Percentiles rank a stretch among this genome's conserved stretches.
phyloP scores from a whole-genome alignment of 495 filamentous ascomycete genomes.

The Hypoxylon subgilvum region DNA sequence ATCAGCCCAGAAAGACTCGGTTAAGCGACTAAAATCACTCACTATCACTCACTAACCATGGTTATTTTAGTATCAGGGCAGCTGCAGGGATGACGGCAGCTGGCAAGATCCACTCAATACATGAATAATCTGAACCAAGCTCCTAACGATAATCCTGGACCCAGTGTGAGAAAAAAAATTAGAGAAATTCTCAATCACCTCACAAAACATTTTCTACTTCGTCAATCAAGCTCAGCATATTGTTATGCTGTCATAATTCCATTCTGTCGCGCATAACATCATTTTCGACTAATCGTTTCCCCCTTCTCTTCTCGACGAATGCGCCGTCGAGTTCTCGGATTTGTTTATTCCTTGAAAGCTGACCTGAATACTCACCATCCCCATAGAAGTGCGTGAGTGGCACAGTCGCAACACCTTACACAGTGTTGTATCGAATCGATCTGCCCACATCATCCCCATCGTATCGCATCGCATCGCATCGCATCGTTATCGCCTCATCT shows the following conservation, averaged over 20 bases:
- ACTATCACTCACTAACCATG: conserved; percentile 1
- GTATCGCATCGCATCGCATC: conserved; percentile 13
- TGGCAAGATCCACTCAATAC: no score
- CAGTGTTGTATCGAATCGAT: conserved; percentile 9
- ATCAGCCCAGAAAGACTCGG: no score
- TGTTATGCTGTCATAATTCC: conserved; percentile 12
- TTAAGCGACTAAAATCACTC: not conserved
- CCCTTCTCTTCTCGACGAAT: not conserved
- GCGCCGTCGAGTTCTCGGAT: conserved; percentile 1
- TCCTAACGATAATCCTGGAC: conserved; percentile 24
- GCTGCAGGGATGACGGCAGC: not conserved
- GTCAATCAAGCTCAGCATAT: conserved; percentile 4
- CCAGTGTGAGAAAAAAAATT: conserved; percentile 12
- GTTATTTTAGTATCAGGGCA: not conserved
- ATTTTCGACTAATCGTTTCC: no score
- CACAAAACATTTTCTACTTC: not conserved
- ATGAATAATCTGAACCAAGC: no score
- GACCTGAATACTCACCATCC: no score
- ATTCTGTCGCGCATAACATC: not conserved
- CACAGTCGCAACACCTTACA: conserved; percentile 4
- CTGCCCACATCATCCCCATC: not conserved
- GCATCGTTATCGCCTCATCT: conserved; percentile 6
- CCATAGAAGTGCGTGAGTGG: no score
- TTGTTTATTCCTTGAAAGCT: conserved; percentile 18
- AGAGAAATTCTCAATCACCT: not conserved